Conservation (phyloP, 2,329 filamentous ascomycete genomes). For the Beauveria caledonica region DNA sequence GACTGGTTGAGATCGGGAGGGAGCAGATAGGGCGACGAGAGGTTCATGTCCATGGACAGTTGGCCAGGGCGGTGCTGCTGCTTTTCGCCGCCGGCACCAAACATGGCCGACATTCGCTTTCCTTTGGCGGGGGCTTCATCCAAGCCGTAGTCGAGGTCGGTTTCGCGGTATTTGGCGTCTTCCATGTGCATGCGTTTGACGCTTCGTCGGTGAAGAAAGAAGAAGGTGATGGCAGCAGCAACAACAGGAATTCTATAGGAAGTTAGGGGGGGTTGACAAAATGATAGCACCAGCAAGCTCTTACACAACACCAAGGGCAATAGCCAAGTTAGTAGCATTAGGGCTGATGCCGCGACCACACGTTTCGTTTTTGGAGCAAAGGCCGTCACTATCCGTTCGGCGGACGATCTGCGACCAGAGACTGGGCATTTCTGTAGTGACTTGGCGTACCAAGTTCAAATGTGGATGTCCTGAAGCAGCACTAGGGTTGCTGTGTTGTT, state of each 20-base stretch:
- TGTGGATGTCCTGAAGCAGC: constrained; percentile 8
- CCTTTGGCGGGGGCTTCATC: constrained; percentile 38
- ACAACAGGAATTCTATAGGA: constrained; percentile 63
- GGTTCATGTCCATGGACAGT: constrained; percentile 64
- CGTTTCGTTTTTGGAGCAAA: constrained; percentile 27
- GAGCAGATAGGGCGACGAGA: constrained; percentile 86
- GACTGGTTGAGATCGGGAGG: constrained; percentile 73
- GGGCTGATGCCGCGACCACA: constrained; percentile 54
- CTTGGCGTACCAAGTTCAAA: constrained; percentile 3
- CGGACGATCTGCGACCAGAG: constrained; percentile 6
- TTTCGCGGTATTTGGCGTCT: constrained; percentile 79
- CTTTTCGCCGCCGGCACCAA: constrained; percentile 49
- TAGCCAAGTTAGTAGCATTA: constrained; percentile 52
- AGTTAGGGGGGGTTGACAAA: constrained; percentile 14
- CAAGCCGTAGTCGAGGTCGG: constrained; percentile 86
- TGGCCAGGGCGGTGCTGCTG: constrained; percentile 39
- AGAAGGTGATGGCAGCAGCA: constrained; percentile 55
- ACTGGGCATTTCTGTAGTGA: background rate
- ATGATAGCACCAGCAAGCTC: constrained; percentile 25
- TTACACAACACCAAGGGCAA: constrained; percentile 64
- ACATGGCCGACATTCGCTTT: constrained; percentile 26
- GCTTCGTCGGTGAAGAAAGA: constrained; percentile 74
- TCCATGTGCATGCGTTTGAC: constrained; percentile 63
- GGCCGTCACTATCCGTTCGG: background rate
- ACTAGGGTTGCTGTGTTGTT: background rate